Conservation (phyloP, 2,329 filamentous ascomycete species). For the Metarhizium guizhouense region DNA sequence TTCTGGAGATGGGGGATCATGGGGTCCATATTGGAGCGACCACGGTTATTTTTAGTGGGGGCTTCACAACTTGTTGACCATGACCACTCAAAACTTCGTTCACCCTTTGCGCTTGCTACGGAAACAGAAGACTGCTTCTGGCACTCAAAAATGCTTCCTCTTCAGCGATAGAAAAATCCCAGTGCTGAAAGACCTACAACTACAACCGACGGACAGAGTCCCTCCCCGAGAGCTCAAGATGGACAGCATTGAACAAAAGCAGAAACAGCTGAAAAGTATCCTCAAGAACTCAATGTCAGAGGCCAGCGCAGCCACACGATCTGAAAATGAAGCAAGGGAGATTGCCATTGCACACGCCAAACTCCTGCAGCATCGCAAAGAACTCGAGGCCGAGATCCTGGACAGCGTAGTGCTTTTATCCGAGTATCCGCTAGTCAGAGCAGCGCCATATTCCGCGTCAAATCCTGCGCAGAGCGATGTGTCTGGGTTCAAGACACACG, state of each 20-base stretch:
- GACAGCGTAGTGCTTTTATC: slow-evolving; percentile 63
- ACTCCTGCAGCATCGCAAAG: slow-evolving; percentile 74
- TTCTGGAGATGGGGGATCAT: too few relatives aligned
- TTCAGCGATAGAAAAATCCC: not conserved
- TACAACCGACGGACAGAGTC: not conserved
- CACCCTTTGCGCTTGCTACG: too few relatives aligned
- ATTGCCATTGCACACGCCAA: slow-evolving; percentile 75
- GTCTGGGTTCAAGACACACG: slow-evolving; percentile 52
- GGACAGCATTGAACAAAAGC: slow-evolving; percentile 16
- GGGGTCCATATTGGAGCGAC: too few relatives aligned
- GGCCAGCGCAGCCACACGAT: slow-evolving; percentile 13
- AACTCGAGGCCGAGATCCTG: slow-evolving; percentile 65
- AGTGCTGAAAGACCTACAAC: not conserved
- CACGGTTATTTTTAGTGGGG: too few relatives aligned
- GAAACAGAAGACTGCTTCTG: not conserved
- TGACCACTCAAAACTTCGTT: not conserved
- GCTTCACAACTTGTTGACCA: too few relatives aligned
- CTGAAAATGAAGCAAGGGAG: slow-evolving; percentile 36
- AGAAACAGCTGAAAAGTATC: slow-evolving; percentile 42
- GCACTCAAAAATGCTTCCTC: not conserved
- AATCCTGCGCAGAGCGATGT: slow-evolving; percentile 50
- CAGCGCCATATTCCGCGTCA: slow-evolving; percentile 30
- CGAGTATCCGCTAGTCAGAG: slow-evolving; percentile 38
- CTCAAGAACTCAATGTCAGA: slow-evolving; percentile 43
- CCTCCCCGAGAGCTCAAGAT: not conserved